A percentile compares a stretch with the other conserved stretches of the same genome.
Evolutionary conservation across 73 alveolate species (phyloP).

Genomic region (Blepharisma japonicum): DNA sequence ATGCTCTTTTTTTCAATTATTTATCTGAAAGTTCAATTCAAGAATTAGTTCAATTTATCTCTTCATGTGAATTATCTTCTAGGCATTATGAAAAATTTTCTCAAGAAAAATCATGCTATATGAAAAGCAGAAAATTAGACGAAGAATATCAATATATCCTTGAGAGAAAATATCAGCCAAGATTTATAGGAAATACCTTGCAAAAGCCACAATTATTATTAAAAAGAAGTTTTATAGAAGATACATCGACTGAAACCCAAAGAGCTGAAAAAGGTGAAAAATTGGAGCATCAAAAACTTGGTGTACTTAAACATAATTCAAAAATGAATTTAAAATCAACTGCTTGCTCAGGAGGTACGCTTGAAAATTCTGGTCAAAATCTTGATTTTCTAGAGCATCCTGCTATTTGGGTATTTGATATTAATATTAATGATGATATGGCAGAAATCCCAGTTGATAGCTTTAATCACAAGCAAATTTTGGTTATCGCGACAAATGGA

Average conservation of each 20-base stretch:
- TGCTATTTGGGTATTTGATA: no score
- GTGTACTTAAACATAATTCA: no score
- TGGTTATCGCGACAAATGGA: no score
- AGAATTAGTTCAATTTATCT: not conserved
- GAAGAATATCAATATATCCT: constrained; percentile 58
- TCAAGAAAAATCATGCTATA: constrained; percentile 28
- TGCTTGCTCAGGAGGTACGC: no score
- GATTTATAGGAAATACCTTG: constrained; percentile 63
- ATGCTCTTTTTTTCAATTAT: constrained; percentile 17
- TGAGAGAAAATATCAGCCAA: constrained; percentile 49
- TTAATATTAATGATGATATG: no score
- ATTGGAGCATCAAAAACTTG: no score
- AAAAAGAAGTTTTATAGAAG: constrained; percentile 44
- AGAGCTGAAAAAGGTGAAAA: constrained; percentile 1
- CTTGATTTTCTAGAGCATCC: no score
- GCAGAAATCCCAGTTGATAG: no score
- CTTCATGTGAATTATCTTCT: not conserved
- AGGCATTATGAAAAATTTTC: not conserved
- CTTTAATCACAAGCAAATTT: no score
- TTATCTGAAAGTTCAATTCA: not conserved
- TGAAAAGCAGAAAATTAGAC: constrained; percentile 37
- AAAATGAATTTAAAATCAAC: no score
- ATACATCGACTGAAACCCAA: constrained; percentile 37
- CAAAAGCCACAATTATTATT: constrained; percentile 55
- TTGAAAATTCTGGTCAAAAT: no score